phyloP scores from a whole-genome alignment of 2,329 filamentous ascomycete species.

The Dryadomyces quercus-mongolicae region DNA sequence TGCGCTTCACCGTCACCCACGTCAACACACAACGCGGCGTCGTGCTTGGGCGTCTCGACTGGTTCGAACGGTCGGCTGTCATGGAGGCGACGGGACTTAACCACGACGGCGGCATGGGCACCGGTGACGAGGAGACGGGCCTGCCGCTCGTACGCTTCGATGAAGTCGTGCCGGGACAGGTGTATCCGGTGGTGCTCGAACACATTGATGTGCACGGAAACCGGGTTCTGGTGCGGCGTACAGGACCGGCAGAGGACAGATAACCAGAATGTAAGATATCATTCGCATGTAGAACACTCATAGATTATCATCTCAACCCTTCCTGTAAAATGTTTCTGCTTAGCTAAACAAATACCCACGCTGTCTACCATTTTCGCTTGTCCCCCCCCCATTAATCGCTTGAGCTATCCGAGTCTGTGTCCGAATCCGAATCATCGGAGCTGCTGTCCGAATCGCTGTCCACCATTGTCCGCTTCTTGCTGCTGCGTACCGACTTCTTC shows the following conservation, averaged over 20 bases:
- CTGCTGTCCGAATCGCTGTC: constrained; percentile 25
- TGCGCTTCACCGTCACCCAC: constrained; percentile 34
- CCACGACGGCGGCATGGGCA: background rate
- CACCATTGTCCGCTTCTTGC: constrained; percentile 38
- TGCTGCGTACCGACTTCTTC: constrained; percentile 27
- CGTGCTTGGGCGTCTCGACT: constrained; percentile 32
- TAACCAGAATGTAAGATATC: background rate
- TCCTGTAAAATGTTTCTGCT: background rate
- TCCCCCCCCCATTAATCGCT: background rate
- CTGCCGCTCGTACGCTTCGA: constrained; percentile 21
- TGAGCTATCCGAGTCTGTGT: background rate
- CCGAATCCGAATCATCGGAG: constrained; percentile 16
- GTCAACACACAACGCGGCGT: constrained; percentile 18
- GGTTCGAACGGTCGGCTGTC: constrained; percentile 33
- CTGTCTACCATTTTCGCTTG: background rate
- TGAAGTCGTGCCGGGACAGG: constrained; percentile 32
- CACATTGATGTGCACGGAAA: constrained; percentile 38
- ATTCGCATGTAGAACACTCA: background rate
- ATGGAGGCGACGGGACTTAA: constrained; percentile 26
- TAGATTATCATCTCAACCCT: background rate
- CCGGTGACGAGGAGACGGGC: background rate
- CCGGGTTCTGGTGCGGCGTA: constrained; percentile 28
- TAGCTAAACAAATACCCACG: background rate
- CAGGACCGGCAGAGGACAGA: background rate
- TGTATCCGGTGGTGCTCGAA: constrained; percentile 42